Evolutionary conservation across 2,329 filamentous ascomycete species (phyloP), one percentile per base, ranked within the genome.

Genomic region (Phialophora macrospora): DNA sequence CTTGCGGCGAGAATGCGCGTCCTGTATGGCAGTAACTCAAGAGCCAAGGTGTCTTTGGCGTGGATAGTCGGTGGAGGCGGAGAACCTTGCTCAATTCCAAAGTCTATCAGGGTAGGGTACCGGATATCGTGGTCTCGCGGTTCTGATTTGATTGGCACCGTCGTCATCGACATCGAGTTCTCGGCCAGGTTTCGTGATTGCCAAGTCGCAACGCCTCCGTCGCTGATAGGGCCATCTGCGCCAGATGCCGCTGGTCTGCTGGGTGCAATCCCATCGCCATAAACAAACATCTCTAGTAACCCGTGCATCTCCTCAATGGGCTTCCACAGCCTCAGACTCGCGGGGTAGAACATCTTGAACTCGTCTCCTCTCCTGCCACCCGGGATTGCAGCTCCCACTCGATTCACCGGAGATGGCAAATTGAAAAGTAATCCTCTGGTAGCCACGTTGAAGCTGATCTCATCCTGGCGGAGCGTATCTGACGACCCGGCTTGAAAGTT

Each of bases 291-390:
- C 64, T 92, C 90, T 0, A 96, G 80, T 1, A 92, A 76, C 0
- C 86, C 88, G 67, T 92, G 89, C 5, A 94, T 83, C 75, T 97
- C 93, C 75, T 98, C 93, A 68, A 87, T 90, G 62, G 88, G 85
- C 66, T 89, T 85, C 92, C 93, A 97, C 11, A 97, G 78, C 72
- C 92, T 92, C 49, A 96, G 80, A 62, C 90, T 92, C 0, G 88
- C 88, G 0, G 95, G 95, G 74, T 95, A 99, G 71, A 93, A 96
- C 91, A 99, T 97, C 74, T 91, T 93, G 79, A 88, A 89, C 0
- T 90, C 85, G 73, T 93, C 91, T 65, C 71, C 72, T 54, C 68
- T 72, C 63, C 66, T 75, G n/a, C 65, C 71, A 68, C 73, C 80
- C 72, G 74, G 77, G 22, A 60, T 5, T n/a, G 58, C 32, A 73